These are phyloP conservation scores for Osmanthus fragrans DNA, from an alignment of 257 asterid species.

Conservation along the genomic window DNA sequence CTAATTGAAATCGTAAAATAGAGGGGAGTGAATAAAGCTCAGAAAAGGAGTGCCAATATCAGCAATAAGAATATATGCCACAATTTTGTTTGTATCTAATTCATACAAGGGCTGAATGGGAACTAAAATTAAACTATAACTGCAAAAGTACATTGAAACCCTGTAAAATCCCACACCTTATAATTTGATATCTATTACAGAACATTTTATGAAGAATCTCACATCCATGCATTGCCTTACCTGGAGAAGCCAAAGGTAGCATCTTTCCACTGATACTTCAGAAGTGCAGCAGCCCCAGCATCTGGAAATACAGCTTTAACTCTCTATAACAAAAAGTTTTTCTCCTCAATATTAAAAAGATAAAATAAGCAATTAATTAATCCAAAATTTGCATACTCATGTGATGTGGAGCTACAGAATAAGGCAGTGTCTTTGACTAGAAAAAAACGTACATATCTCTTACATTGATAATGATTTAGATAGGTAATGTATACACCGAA, in stretches of 20 bases:
- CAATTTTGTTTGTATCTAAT: not conserved
- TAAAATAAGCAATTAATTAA: not conserved
- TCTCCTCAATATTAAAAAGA: constrained; percentile 32
- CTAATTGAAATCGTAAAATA: not conserved
- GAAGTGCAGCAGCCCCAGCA: constrained; percentile 98
- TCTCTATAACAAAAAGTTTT: constrained; percentile 50
- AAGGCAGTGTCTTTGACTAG: constrained; percentile 11
- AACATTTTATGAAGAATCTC: not conserved
- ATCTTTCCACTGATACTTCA: constrained; percentile 89
- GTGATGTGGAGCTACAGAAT: constrained; percentile 5
- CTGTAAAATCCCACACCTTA: not conserved
- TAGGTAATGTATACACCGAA: constrained; percentile 6
- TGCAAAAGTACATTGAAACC: not conserved
- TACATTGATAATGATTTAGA: not conserved
- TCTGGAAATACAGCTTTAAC: constrained; percentile 95
- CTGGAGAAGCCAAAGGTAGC: constrained; percentile 84
- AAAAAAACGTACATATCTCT: not conserved
- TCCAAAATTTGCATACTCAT: constrained; percentile 2
- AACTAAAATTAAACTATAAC: not conserved
- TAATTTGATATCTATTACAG: not conserved
- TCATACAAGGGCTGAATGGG: not conserved
- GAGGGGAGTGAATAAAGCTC: not conserved
- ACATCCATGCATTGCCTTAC: constrained; percentile 29
- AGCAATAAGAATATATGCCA: not conserved
- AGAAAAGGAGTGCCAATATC: not conserved